Base-by-base conservation (phyloP, 1,139 yeast species). In the Candida frijolesensis region DNA sequence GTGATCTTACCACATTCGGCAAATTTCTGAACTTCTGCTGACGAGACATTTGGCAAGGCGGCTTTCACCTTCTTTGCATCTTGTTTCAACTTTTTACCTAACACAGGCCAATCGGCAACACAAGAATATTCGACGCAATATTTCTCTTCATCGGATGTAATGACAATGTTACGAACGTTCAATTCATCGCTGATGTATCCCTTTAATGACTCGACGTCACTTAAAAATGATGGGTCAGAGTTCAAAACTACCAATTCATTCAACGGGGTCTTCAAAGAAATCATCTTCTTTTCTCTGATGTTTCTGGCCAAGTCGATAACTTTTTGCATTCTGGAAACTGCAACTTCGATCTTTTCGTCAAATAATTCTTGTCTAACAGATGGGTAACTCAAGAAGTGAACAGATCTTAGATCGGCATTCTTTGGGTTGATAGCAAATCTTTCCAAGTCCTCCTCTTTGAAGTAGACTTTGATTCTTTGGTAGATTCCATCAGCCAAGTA, bases 101-200 rank as follows among this genome's bases (percentile, higher is more conserved):
- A 82, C 15, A 91, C 90, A 49, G 98, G 96, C 99, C 99, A 95
- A 75, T 95, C 99, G 44, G 99, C 99, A 68, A 89, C 96, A 45
- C 94, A 97, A 55, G 82, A 83, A 77, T 92, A 94, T 65, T 87
- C 89, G 55, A 95, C 98, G 61, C 94, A 95, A 65, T 91, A 92
- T 65, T 87, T 85, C 60, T 80, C 86, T 76, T 95, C 99, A 65
- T 95, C 97, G 30, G 90, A 80, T 32, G 98, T 91, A 61, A 95
- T 86, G 61, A 90, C 75, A 52, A 95, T 71, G 60, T 89, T 94
- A 70, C 97, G 87, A 53, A 95, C 88, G 65, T 95, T 95, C 68
- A 95, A 82, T 74, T 95, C 99, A 61, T 92, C 98, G 56, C 80
- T 70, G 58, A 95, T 87, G 72, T 92, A 94, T 44, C 77, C 75